Conservation (phyloP, 2,329 filamentous ascomycete species). For the Cercospora brassicicola region DNA sequence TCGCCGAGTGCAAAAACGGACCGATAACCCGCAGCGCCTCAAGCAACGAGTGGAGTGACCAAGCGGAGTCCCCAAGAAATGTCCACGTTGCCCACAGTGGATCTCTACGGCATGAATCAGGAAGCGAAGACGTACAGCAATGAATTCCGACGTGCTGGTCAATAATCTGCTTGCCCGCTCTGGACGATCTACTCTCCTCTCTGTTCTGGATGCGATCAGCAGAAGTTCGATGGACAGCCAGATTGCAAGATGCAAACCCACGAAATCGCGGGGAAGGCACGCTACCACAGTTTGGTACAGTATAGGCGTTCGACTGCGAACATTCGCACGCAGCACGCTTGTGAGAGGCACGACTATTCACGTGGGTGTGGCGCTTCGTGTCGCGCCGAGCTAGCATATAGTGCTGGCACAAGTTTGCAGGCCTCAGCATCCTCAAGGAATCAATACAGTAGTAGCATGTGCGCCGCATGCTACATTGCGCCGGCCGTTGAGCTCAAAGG, state of each 20-base stretch:
- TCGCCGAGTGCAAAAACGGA: constrained; percentile 9
- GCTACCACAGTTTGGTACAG: neutral
- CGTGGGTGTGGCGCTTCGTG: neutral
- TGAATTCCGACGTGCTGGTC: constrained; percentile 3
- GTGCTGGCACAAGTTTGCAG: constrained; percentile 10
- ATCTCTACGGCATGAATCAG: neutral
- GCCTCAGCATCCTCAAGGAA: constrained; percentile 11
- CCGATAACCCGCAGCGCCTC: constrained; percentile 13
- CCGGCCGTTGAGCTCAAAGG: constrained; percentile 13
- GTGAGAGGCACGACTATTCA: constrained; percentile 5
- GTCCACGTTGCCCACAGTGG: constrained; percentile 8
- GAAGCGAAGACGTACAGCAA: constrained; percentile 1
- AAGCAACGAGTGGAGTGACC: constrained; percentile 1
- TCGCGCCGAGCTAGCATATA: neutral
- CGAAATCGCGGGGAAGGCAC: neutral
- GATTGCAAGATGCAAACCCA: neutral
- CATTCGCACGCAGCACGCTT: neutral
- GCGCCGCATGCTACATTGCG: constrained; percentile 12
- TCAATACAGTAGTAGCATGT: neutral
- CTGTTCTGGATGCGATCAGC: neutral
- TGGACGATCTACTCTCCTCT: neutral
- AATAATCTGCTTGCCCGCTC: neutral
- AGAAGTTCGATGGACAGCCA: neutral
- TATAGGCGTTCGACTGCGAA: neutral
- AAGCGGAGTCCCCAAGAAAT: constrained; percentile 6